Conservation (phyloP, 768 basidiomycete species). For the Russula sp. region DNA sequence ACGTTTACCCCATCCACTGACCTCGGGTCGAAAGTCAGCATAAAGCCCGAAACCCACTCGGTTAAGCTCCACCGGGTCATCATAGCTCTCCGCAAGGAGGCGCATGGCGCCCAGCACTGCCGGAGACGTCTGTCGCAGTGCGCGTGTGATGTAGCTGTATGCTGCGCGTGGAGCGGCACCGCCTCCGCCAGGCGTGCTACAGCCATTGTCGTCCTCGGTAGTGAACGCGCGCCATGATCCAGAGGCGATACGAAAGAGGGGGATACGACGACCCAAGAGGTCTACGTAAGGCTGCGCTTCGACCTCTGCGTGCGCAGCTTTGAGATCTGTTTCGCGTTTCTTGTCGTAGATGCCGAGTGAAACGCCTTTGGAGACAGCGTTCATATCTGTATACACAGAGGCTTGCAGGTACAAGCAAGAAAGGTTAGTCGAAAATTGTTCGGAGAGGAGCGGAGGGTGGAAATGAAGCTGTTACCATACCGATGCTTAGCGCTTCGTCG, state of each 20-base stretch:
- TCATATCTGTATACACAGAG: conserved; percentile 91
- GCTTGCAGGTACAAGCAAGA: conserved; percentile 51
- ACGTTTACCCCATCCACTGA: no score
- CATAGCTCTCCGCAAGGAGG: conserved; percentile 60
- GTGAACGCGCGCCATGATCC: conserved; percentile 83
- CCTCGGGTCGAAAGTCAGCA: no score
- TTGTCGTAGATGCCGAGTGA: conserved; percentile 73
- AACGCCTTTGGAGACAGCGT: conserved; percentile 80
- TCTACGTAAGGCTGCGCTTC: conserved; percentile 83
- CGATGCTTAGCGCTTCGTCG: conserved; percentile 90
- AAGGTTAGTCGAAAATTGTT: no score
- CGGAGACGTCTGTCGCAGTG: conserved; percentile 77
- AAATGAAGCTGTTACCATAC: conserved; percentile 39
- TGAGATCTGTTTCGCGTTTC: conserved; percentile 51
- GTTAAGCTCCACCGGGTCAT: conserved; percentile 56
- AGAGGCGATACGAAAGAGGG: conserved; percentile 65
- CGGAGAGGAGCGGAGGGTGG: background rate
- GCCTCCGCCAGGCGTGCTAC: conserved; percentile 8
- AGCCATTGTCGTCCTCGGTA: conserved; percentile 37
- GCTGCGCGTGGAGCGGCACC: conserved; percentile 72
- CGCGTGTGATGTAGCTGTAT: conserved; percentile 75
- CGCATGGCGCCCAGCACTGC: conserved; percentile 74
- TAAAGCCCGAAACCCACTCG: no score
- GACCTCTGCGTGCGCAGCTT: conserved; percentile 49
- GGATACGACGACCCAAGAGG: conserved; percentile 79